Conservation (phyloP, 768 basidiomycete genomes). For the Amyloporia xantha region DNA sequence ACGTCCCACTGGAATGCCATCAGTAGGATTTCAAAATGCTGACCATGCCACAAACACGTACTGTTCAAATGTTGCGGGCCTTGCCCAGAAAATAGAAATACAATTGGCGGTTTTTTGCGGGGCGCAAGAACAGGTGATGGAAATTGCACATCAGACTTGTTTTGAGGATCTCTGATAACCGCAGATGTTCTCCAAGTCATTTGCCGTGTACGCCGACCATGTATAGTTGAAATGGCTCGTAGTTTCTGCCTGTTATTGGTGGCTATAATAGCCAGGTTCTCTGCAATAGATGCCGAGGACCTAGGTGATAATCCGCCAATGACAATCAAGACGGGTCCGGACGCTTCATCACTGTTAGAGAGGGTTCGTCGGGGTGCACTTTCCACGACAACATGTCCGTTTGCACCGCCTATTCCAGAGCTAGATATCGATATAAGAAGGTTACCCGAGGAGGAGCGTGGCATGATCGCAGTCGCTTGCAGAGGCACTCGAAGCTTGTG, state of each 20-base stretch:
- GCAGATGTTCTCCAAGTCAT: conserved; percentile 13
- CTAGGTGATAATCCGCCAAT: conserved; percentile 11
- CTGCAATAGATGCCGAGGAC: conserved; percentile 1
- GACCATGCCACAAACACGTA: conserved; percentile 16
- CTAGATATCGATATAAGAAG: conserved; percentile 34
- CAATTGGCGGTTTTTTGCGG: conserved; percentile 17
- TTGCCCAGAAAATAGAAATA: conserved; percentile 35
- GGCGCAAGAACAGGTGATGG: background rate
- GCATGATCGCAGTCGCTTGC: conserved; percentile 20
- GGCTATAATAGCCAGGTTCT: background rate
- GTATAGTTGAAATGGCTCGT: background rate
- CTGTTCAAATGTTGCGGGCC: conserved; percentile 34
- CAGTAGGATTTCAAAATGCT: background rate
- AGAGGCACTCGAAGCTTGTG: conserved; percentile 31
- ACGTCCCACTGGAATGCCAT: conserved; percentile 27
- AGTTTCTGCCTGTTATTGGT: background rate
- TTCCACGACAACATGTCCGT: conserved; percentile 36
- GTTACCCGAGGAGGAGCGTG: conserved; percentile 17
- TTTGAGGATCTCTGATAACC: conserved; percentile 2
- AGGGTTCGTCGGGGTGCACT: conserved; percentile 19
- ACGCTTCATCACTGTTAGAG: background rate
- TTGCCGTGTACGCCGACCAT: conserved; percentile 9
- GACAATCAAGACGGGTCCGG: conserved; percentile 1
- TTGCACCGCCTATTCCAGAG: conserved; percentile 40
- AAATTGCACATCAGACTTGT: background rate